phyloP scores from a whole-genome alignment of 2,329 filamentous ascomycete species.

The Passalora sequoiae region DNA sequence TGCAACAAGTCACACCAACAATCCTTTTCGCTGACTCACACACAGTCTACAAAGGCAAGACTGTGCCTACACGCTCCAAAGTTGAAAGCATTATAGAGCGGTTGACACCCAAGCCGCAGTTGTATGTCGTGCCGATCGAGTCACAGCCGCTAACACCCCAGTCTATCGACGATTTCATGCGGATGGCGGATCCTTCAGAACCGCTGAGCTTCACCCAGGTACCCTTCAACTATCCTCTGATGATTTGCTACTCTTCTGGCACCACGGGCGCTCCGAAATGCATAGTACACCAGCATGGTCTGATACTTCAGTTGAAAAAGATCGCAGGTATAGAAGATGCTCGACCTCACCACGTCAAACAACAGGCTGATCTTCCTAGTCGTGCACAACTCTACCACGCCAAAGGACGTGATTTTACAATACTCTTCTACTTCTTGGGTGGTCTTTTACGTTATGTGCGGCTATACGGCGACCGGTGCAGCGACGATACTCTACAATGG shows the following conservation, averaged over 20 bases:
- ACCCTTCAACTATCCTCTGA: constrained; percentile 40
- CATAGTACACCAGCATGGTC: constrained; percentile 41
- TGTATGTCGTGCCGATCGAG: constrained; percentile 29
- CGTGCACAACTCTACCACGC: constrained; percentile 42
- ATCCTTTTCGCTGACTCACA: constrained; percentile 41
- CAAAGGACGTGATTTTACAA: constrained; percentile 41
- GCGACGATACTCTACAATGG: constrained; percentile 44
- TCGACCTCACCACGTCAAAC: no score
- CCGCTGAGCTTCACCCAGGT: constrained; percentile 36
- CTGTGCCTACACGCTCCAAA: constrained; percentile 31
- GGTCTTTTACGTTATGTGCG: constrained; percentile 39
- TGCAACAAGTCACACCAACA: constrained; percentile 39
- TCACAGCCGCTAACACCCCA: not conserved
- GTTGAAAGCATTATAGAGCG: constrained; percentile 31
- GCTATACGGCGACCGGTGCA: constrained; percentile 28
- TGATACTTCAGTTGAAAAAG: constrained; percentile 43
- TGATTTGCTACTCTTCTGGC: constrained; percentile 43
- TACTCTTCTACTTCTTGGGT: constrained; percentile 47
- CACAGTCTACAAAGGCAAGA: constrained; percentile 39
- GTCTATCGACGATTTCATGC: constrained; percentile 33
- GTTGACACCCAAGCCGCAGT: constrained; percentile 26
- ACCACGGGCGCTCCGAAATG: constrained; percentile 40
- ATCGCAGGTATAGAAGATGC: no score
- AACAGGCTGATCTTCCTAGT: constrained; percentile 10
- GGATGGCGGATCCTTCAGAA: constrained; percentile 28